Conservation (phyloP, 2,329 filamentous ascomycete genomes). For the Ophiostoma sp. region DNA sequence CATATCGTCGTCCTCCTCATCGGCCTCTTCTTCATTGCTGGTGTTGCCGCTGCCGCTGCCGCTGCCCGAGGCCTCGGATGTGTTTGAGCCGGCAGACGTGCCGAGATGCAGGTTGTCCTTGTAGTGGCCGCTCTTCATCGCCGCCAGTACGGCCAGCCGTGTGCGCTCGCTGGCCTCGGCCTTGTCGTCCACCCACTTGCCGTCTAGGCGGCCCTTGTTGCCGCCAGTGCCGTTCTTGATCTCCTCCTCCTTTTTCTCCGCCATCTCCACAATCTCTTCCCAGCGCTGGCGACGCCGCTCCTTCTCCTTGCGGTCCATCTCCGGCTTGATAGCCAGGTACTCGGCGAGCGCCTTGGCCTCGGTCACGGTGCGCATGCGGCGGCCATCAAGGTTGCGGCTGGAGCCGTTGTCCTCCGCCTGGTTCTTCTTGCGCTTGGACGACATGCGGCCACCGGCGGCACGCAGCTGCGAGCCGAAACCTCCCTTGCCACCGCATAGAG, state of each 20-base stretch:
- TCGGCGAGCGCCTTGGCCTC: slow-evolving; percentile 94
- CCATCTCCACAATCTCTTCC: slow-evolving; percentile 80
- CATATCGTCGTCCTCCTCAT: slow-evolving; percentile 29
- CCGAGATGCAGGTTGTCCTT: slow-evolving; percentile 53
- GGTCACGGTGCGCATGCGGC: slow-evolving; percentile 81
- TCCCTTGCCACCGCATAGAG: slow-evolving; percentile 88
- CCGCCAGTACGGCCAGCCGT: slow-evolving; percentile 65
- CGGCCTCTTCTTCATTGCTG: slow-evolving; percentile 33
- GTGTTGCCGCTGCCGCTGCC: slow-evolving; percentile 30
- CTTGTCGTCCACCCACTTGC: slow-evolving; percentile 92
- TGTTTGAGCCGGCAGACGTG: slow-evolving; percentile 46
- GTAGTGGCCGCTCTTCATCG: slow-evolving; percentile 60
- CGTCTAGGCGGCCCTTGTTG: slow-evolving; percentile 64
- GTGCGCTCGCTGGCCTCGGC: slow-evolving; percentile 84
- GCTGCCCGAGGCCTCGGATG: slow-evolving; percentile 36
- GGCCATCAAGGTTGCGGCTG: slow-evolving; percentile 87
- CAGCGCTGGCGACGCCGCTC: slow-evolving; percentile 78
- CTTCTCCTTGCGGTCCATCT: slow-evolving; percentile 93
- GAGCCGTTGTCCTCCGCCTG: slow-evolving; percentile 81
- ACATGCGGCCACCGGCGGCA: slow-evolving; percentile 96
- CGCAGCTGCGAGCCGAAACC: slow-evolving; percentile 96
- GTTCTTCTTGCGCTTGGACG: slow-evolving; percentile 79
- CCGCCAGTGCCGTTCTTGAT: slow-evolving; percentile 68
- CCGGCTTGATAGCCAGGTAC: slow-evolving; percentile 90
- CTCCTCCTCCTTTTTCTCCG: slow-evolving; percentile 79